A percentile compares a stretch with the other conserved stretches of the same genome.
These are phyloP conservation scores for Anethum foeniculum DNA, from an alignment of 140 eudicot genomes.

Conservation along the genomic window DNA sequence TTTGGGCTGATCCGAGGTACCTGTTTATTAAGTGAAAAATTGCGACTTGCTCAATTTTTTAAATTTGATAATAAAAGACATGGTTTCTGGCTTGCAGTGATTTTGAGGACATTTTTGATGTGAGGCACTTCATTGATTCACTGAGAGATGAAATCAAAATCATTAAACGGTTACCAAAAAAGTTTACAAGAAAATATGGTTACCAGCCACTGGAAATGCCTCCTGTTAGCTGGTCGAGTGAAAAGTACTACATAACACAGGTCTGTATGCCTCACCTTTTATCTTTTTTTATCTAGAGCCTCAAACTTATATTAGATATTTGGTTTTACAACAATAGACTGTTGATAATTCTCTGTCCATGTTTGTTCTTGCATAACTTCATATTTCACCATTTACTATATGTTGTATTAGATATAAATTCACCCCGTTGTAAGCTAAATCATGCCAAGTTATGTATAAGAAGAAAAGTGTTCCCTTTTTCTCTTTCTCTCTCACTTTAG, in stretches of 20 bases:
- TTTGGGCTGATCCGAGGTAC: constrained; percentile 77
- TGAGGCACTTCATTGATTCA: constrained; percentile 81
- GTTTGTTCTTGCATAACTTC: background rate
- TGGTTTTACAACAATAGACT: background rate
- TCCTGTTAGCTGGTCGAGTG: constrained; percentile 97
- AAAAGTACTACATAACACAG: constrained; percentile 81
- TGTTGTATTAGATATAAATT: background rate
- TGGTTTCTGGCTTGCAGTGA: constrained; percentile 46
- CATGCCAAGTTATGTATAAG: background rate
- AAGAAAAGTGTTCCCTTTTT: background rate
- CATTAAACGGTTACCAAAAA: constrained; percentile 76
- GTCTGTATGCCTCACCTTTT: constrained; percentile 22
- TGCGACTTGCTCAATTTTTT: background rate
- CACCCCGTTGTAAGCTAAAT: background rate
- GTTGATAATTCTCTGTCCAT: background rate
- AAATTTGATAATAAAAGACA: constrained; percentile 3
- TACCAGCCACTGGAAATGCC: constrained; percentile 70
- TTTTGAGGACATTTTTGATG: constrained; percentile 87
- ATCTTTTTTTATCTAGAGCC: background rate
- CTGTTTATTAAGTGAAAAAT: background rate
- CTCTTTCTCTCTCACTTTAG: background rate
- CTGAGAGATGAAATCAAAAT: constrained; percentile 85
- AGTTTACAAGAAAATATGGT: constrained; percentile 58
- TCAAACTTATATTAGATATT: background rate
- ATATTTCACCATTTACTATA: background rate